phyloP scores from a whole-genome alignment of 2,329 filamentous ascomycete genomes.

The Fusarium nelsonii region DNA sequence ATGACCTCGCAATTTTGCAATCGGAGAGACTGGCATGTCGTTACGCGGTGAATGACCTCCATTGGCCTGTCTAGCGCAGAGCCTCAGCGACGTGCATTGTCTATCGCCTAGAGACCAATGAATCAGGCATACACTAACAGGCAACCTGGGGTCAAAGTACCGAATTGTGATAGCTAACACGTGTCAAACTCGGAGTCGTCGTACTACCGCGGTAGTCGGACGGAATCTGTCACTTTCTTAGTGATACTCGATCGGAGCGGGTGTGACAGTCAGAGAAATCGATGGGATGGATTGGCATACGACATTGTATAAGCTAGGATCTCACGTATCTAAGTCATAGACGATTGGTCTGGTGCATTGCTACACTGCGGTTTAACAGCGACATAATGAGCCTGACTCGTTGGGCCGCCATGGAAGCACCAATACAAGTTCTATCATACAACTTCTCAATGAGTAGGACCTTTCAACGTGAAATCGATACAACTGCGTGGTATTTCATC shows the following conservation, averaged over 20 bases:
- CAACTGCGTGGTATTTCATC: not conserved
- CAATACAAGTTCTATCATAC: not conserved
- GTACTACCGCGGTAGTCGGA: not conserved
- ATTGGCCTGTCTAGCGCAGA: conserved; percentile 18
- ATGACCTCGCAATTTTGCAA: not conserved
- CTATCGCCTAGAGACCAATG: not conserved
- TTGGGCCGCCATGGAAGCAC: conserved; percentile 21
- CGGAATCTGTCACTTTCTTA: conserved; percentile 3
- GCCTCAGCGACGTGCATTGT: conserved; percentile 3
- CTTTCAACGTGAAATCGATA: not conserved
- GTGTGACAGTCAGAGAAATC: conserved; percentile 2
- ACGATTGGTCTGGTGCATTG: no score
- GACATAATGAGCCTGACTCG: conserved; percentile 7
- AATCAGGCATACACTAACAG: not conserved
- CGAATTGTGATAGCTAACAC: not conserved
- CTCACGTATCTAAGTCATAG: not conserved
- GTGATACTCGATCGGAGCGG: not conserved
- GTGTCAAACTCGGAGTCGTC: conserved; percentile 10
- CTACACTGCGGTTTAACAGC: not conserved
- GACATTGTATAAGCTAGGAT: not conserved
- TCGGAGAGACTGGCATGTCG: conserved; percentile 7
- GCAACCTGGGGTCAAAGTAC: not conserved
- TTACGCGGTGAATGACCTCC: not conserved
- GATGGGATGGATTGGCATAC: not conserved
- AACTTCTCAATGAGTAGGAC: not conserved